phyloP scores from a whole-genome alignment of 768 basidiomycete genomes.

The Lanmaoa pseudosensibilis region DNA sequence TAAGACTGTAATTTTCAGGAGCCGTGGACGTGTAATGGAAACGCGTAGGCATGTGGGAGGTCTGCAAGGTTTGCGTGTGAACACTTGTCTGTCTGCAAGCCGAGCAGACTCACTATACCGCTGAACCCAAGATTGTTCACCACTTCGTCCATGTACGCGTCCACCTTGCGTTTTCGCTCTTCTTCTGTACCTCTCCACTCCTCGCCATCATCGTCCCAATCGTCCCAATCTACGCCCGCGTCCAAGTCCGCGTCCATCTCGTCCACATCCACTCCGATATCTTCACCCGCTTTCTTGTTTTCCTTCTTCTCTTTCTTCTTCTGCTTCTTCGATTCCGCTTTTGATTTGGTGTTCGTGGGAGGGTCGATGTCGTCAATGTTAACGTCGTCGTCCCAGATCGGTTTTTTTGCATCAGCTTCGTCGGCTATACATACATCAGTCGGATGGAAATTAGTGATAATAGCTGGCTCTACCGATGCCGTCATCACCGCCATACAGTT shows the following conservation, averaged over 20 bases:
- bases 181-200: slow-evolving; percentile 91
- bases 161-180: slow-evolving; percentile 78
- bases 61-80: slow-evolving; percentile 44
- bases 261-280: slow-evolving; percentile 47
- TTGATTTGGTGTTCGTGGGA: slow-evolving; percentile 34
- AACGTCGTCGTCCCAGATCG: slow-evolving; percentile 89
- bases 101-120: slow-evolving; percentile 68
- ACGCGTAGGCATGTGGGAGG: slow-evolving; percentile 85
- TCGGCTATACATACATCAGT: slow-evolving; percentile 15
- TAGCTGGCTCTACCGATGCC: slow-evolving; percentile 29
- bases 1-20: slow-evolving; percentile 63
- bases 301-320: slow-evolving; percentile 57
- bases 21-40: slow-evolving; percentile 86
- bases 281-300: slow-evolving; percentile 37
- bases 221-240: slow-evolving; percentile 36
- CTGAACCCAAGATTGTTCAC: slow-evolving; percentile 87
- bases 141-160: slow-evolving; percentile 90
- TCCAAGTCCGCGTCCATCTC: slow-evolving; percentile 62
- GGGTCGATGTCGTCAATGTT: slow-evolving; percentile 66
- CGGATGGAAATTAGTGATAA: not conserved
- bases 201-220: slow-evolving; percentile 45
- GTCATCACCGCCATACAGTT: slow-evolving; percentile 61
- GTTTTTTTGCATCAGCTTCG: slow-evolving; percentile 60
- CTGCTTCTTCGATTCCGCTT: slow-evolving; percentile 23
- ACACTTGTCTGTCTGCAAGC: not conserved